A percentile compares a stretch with the other conserved stretches of the same genome.
phyloP scores from a whole-genome alignment of 2,329 filamentous ascomycete genomes.

The Didymella pomorum region DNA sequence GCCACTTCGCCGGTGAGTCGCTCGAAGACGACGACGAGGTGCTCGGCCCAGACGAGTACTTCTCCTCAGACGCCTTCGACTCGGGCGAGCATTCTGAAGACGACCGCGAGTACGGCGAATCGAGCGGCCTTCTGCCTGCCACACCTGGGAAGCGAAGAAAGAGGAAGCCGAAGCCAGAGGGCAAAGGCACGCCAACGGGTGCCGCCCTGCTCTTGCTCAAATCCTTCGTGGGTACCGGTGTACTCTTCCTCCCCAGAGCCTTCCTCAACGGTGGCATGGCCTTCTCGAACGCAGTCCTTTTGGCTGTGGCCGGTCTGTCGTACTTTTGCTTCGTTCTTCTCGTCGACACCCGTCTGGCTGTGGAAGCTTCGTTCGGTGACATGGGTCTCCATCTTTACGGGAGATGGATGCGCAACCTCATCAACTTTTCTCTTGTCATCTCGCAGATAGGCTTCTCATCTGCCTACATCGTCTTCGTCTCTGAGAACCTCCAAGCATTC shows the following conservation, averaged over 20 bases:
- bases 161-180: slow-evolving; percentile 78
- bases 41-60: slow-evolving; percentile 87
- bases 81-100: slow-evolving; percentile 60
- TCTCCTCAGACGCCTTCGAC: slow-evolving; percentile 77
- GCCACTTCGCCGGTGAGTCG: slow-evolving; percentile 96
- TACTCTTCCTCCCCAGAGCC: slow-evolving; percentile 89
- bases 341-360: slow-evolving; percentile 81
- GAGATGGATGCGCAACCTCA: slow-evolving; percentile 85
- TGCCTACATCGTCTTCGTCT: slow-evolving; percentile 96
- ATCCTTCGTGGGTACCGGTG: slow-evolving; percentile 96
- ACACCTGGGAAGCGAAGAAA: slow-evolving; percentile 73
- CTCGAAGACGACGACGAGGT: slow-evolving; percentile 96
- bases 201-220: slow-evolving; percentile 89
- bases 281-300: slow-evolving; percentile 91
- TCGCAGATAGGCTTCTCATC: slow-evolving; percentile 95
- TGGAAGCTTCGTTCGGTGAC: slow-evolving; percentile 96
- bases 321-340: slow-evolving; percentile 98
- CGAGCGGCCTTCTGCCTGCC: slow-evolving; percentile 73
- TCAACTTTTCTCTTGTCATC: slow-evolving; percentile 90
- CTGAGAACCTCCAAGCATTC: slow-evolving; percentile 94
- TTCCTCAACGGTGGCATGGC: slow-evolving; percentile 98
- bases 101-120: slow-evolving; percentile 82
- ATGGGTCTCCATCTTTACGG: slow-evolving; percentile 94
- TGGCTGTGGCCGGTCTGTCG: slow-evolving; percentile 83
- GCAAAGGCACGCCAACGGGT: slow-evolving; percentile 79